Evolutionary conservation across 139 green algal genomes (phyloP).

Genomic region (Gonium pectorale): DNA sequence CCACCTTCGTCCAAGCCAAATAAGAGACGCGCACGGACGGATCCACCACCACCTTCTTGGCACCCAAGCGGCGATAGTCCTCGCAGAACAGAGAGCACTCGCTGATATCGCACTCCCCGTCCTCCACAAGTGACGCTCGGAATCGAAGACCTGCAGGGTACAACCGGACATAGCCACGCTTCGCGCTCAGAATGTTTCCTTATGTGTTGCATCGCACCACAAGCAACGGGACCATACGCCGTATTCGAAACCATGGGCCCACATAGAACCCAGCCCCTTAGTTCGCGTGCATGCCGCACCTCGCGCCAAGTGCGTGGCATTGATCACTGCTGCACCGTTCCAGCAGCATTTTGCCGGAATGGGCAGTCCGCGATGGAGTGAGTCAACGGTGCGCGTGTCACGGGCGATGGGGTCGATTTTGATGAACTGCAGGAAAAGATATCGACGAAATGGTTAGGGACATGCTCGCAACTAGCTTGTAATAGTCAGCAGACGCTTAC

Average conservation of each 20-base stretch:
- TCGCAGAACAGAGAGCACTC: constrained; percentile 30
- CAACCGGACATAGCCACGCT: no score
- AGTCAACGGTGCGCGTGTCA: constrained; percentile 7
- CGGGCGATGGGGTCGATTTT: constrained; percentile 5
- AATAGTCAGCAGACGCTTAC: background rate
- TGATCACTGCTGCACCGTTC: constrained; percentile 8
- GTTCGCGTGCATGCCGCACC: no score
- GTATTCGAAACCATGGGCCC: no score
- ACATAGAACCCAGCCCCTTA: no score
- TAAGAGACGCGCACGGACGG: constrained; percentile 17
- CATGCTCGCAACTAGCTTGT: background rate
- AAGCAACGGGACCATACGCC: no score
- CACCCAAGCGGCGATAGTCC: constrained; percentile 12
- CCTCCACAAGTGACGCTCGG: background rate
- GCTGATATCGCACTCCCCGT: constrained; percentile 21
- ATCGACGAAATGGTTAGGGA: no score
- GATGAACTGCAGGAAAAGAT: no score
- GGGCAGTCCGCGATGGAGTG: background rate
- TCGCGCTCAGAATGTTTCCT: no score
- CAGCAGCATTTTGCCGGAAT: constrained; percentile 19
- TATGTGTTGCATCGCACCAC: no score
- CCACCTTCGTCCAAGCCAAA: constrained; percentile 18
- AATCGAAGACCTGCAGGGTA: constrained; percentile 6
- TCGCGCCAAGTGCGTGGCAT: background rate
- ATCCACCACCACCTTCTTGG: constrained; percentile 7